Base-by-base conservation (phyloP, 306 rosid species). In the Purshia tridentata region DNA sequence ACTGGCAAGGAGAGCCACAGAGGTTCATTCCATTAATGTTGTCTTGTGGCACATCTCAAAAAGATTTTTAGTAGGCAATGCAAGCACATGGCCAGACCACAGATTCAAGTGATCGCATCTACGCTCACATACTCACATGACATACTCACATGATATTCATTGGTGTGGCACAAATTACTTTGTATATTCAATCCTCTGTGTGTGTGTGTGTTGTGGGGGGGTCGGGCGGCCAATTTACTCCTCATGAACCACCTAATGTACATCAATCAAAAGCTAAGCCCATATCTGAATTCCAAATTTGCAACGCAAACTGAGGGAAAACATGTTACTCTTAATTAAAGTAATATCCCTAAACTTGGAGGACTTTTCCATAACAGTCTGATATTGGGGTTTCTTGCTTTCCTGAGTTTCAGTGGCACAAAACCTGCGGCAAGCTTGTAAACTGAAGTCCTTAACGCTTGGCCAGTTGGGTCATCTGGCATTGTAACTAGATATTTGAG, bases 21-120 rank as follows among this genome's bases (percentile, higher is more conserved):
- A 22, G 70, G 47, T 29, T 35, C 45, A 60, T 35, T 22, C 51
- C 48, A 29, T 29, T 29, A 29, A 29, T 29, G 35, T 29, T 29
- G 35, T 29, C 35, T 18, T 61, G 58, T 49, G 44, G 49, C 60
- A 68, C 69, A 62, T 59, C 42, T 16, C 67, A 20, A 14, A n/a
- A 13, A 40, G 51, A 29, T 29, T 69, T 70, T n/a, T 40, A 2
- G 1, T 6, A 1, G 15, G 60, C 59, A 52, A 63, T 39, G 6
- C 49, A 16, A 41, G 72, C 76, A 79, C 83, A 73, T 73, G 79
- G 82, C 71, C 78, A 73, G 78, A 67, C 41, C 58, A 59, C 56
- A 73, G 59, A 22, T 68, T 54, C 49, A 70, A 60, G 76, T 65
- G 62, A 67, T 16, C 42, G 62, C 48, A 52, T 58, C 49, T 23